phyloP scores from a whole-genome alignment of 495 filamentous ascomycete species.

The Aspergillus diversus region DNA sequence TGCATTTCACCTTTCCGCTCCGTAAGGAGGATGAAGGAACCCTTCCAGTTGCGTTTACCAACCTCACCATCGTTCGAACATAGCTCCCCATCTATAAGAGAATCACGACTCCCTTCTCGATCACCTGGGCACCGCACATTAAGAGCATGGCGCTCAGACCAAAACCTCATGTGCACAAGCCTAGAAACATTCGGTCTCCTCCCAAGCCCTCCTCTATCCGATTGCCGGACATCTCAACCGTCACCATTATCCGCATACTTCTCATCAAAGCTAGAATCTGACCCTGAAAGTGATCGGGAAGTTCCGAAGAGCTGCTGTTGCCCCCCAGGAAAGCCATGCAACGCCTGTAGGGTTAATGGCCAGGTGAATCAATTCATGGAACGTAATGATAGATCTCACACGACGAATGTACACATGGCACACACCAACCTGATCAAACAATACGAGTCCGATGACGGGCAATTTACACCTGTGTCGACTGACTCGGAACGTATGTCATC shows the following conservation, averaged over 20 bases:
- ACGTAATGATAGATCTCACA: conserved; percentile 22
- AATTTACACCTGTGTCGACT: conserved; percentile 18
- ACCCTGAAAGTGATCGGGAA: conserved; percentile 18
- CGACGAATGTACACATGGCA: conserved; percentile 44
- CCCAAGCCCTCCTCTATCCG: conserved; percentile 48
- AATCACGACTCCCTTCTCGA: conserved; percentile 22
- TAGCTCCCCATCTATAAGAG: conserved; percentile 23
- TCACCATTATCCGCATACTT: conserved; percentile 41
- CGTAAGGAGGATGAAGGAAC: conserved; percentile 52
- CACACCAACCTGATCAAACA: conserved; percentile 42
- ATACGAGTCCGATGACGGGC: conserved; percentile 29
- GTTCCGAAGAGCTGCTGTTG: conserved; percentile 12
- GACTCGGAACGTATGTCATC: conserved; percentile 21
- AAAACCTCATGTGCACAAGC: conserved; percentile 39
- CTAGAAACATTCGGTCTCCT: conserved; percentile 46
- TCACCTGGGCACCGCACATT: conserved; percentile 31
- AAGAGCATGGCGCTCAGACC: conserved; percentile 49
- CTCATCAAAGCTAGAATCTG: conserved; percentile 27
- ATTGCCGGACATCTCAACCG: conserved; percentile 34
- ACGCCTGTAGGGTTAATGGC: conserved; percentile 22
- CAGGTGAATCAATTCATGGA: conserved; percentile 11
- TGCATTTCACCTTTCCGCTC: conserved; percentile 50
- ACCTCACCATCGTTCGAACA: conserved; percentile 40
- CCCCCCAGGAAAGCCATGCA: conserved; percentile 16
- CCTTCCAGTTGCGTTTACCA: conserved; percentile 47